Percentiles rank a stretch among this genome's conserved stretches.
phyloP scores from a whole-genome alignment of 768 basidiomycete species.

The Boletus rex-veris region DNA sequence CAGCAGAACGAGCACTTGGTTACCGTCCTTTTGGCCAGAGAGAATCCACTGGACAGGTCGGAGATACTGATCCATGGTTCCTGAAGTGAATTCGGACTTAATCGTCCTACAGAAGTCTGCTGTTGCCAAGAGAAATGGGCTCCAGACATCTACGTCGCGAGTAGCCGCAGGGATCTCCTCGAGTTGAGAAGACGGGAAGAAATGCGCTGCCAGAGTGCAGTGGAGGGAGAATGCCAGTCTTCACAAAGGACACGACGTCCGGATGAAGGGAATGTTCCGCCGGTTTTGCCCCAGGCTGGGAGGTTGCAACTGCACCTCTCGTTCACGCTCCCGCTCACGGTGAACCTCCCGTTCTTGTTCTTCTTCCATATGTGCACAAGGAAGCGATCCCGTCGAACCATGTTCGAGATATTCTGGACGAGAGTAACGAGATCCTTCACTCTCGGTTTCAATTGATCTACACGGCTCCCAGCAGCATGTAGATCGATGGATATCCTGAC shows the following conservation, averaged over 20 bases:
- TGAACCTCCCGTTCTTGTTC: conserved; percentile 45
- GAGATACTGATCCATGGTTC: background rate
- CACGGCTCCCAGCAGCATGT: too few species aligned
- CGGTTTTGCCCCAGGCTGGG: conserved; percentile 20
- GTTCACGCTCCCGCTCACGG: conserved; percentile 41
- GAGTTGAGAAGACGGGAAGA: background rate
- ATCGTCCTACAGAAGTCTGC: conserved; percentile 13
- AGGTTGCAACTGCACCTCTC: conserved; percentile 36
- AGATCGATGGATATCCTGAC: too few species aligned
- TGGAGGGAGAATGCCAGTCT: conserved; percentile 23
- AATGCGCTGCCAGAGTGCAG: too few species aligned
- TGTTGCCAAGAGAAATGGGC: conserved; percentile 5
- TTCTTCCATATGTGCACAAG: conserved; percentile 31
- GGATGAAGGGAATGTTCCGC: conserved; percentile 13
- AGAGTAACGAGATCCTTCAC: too few species aligned
- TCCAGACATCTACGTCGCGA: conserved; percentile 15
- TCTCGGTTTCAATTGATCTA: too few species aligned
- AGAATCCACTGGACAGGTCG: conserved; percentile 26
- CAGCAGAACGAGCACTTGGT: conserved; percentile 21
- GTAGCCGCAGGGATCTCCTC: background rate
- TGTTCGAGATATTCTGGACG: too few species aligned
- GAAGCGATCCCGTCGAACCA: too few species aligned
- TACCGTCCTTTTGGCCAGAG: background rate
- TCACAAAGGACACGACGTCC: conserved; percentile 17
- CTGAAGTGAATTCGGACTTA: background rate